These are phyloP conservation scores for Lophiostoma macrostomum DNA, from an alignment of 495 filamentous ascomycete genomes.

Conservation along the genomic window DNA sequence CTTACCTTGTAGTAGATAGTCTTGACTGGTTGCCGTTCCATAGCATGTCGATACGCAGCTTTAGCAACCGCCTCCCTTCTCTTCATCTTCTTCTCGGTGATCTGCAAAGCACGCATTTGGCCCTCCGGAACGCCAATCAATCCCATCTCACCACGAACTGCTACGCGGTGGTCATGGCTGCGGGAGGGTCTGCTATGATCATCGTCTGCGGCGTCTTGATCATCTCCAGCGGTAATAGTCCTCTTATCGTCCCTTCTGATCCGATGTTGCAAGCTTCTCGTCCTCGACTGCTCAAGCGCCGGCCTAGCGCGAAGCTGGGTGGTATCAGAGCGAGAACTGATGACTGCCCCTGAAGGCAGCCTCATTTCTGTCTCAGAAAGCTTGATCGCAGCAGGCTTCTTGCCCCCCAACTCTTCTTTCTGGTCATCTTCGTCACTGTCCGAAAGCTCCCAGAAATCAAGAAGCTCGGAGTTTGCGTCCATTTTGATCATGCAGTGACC, in stretches of 20 bases:
- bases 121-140: constrained; percentile 26
- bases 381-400: constrained; percentile 2
- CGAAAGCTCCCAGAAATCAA: constrained; percentile 27
- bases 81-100: constrained; percentile 32
- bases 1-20: too few relatives aligned
- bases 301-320: constrained; percentile 15
- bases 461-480: constrained; percentile 27
- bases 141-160: constrained; percentile 32
- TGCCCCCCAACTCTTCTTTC: neutral
- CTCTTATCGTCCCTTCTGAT: too few relatives aligned
- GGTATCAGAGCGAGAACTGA: constrained; percentile 18
- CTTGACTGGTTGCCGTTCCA: too few relatives aligned
- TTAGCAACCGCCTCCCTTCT: constrained; percentile 30
- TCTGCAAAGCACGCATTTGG: constrained; percentile 24
- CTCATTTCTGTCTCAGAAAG: constrained; percentile 28
- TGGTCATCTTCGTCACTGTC: neutral
- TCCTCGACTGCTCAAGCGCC: too few relatives aligned
- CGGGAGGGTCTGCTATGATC: neutral
- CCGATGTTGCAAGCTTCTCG: too few relatives aligned
- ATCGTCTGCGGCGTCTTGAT: neutral
- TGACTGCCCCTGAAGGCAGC: constrained; percentile 28
- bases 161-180: constrained; percentile 18
- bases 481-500: constrained; percentile 33
- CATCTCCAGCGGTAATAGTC: neutral
- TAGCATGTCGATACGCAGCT: too few relatives aligned